Base-by-base conservation (phyloP, 768 basidiomycete genomes). In the Rhizopogon vesiculosus region DNA sequence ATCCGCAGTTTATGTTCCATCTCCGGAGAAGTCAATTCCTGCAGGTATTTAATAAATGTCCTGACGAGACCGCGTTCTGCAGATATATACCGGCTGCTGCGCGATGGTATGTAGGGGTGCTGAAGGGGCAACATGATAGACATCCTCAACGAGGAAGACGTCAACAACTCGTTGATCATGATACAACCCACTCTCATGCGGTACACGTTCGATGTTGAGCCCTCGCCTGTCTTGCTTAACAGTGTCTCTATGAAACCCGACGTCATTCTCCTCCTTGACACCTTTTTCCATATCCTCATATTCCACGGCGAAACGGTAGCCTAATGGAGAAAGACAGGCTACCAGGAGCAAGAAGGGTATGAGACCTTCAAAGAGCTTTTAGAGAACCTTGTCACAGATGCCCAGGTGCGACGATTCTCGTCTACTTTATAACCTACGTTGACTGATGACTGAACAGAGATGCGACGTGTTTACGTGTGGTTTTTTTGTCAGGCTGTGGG, bases 1-100 rank as follows among this genome's bases (percentile, higher is more conserved):
- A 99, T 71, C 97, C 97, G 16, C 97, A 99, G 68, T 99, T 99
- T 78, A 99, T 98, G 97, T 99, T 98, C 86, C 97, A 99, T 74
- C 73, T 98, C 58, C 81, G 96, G 56, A 78, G 97, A 69, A 93
- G 91, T 80, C 95, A 98, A 74, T 98, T 99, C 78, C 77, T 99
- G 69, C 97, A 99, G 73, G 95, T 98, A 53, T 98, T 98, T 75
- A 98, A 98, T 73, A 98, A 98, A 78, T 95, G 93, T 79, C 97
- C 97, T 7, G 97, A 99, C 69, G 97, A 99, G 76, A 98, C 96
- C 19, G 97, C 95, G 13, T 99, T 96, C 79, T 98, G 98, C 72
- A 81, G 95, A 93, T 87, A 51, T 62, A 83, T 62, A 9, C 4
- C 8, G 13, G 18, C 29, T 15, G 1, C 18, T 25, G 31, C 51